These are phyloP conservation scores for Fonsecaea erecta DNA, from an alignment of 2,329 filamentous ascomycete genomes.

Conservation along the genomic window DNA sequence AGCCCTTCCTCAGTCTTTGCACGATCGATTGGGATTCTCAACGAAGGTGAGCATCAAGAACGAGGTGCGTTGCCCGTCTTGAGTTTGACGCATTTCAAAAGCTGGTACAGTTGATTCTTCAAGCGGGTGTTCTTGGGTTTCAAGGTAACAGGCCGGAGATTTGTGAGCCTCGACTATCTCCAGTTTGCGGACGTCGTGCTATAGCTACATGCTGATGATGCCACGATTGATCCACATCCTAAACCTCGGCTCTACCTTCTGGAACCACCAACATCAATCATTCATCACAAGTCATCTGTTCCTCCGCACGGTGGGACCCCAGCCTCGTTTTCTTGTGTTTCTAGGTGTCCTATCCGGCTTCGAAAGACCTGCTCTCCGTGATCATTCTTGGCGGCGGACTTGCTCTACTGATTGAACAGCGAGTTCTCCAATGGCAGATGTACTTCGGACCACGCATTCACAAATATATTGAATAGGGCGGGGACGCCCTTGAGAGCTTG, in stretches of 20 bases:
- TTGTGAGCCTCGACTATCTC: background rate
- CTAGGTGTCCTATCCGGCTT: background rate
- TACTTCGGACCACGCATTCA: slow-evolving; percentile 10
- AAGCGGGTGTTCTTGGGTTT: background rate
- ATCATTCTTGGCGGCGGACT: background rate
- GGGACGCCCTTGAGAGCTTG: background rate
- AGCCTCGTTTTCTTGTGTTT: background rate
- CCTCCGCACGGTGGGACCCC: background rate
- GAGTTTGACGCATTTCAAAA: background rate
- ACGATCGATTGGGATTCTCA: background rate
- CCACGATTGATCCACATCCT: background rate
- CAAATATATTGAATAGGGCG: background rate
- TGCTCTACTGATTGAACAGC: background rate
- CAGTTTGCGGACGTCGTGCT: background rate
- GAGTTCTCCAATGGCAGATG: slow-evolving; percentile 7
- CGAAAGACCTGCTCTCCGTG: background rate
- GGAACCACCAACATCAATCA: background rate
- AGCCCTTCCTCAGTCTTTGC: background rate
- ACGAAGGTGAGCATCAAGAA: background rate
- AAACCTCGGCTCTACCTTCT: background rate
- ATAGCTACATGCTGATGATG: background rate
- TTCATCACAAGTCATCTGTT: background rate
- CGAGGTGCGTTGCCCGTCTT: background rate
- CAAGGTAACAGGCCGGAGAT: background rate
- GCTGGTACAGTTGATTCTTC: background rate